Evolutionary conservation across 2,329 filamentous ascomycete species (phyloP), one percentile per base, ranked within the genome.

Genomic region (Rhexocercosporidium sp.): DNA sequence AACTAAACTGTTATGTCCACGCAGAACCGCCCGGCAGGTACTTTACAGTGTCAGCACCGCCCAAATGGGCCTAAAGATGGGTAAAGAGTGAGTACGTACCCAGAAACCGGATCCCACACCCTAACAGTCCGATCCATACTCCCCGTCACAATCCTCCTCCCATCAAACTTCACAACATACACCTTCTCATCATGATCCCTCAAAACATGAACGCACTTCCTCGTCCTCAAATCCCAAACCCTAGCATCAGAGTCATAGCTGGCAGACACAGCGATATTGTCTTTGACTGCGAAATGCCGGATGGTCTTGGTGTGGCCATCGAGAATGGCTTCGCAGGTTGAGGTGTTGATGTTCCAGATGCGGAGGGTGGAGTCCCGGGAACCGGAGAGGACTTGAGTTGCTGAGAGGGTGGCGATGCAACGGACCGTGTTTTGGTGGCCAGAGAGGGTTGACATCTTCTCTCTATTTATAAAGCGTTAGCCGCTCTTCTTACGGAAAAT

Each of bases 121-220:
- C 95, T 87, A 25, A 97, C 94, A 72, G 93, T 97, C 3, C 94
- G 97, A 79, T 98, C 95, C 69, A 97, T 82, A 78, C 94, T 97
- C 60, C 95, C 95, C 12, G 95, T 97, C 41, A 95, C 94, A 62
- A 97, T 93, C 70, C 93, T 87, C 74, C 90, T 90, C 47, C 94
- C 95, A 77, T 98, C 94, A 79, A 97, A 97, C 0, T 94, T 95
- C 76, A 98, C 96, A 37, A 94, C 94, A 77, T 97, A 97, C 66
- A 98, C 97, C 77, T 97, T 94, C 78, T 93, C 97, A 79, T 97
- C 97, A 79, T 98, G 95, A 0, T 94, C 95, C 59, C 91, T 90
- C 56, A 97, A 84, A 0, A 93, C 97, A 73, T 94, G 90, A 59
- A 97, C 82, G 78, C 94, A 98, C 64, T 92, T 88, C 41, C 94